Evolutionary conservation across 2,329 filamentous ascomycete species (phyloP), one percentile per base, ranked within the genome.

Genomic region (Cryphonectria nitschkei): DNA sequence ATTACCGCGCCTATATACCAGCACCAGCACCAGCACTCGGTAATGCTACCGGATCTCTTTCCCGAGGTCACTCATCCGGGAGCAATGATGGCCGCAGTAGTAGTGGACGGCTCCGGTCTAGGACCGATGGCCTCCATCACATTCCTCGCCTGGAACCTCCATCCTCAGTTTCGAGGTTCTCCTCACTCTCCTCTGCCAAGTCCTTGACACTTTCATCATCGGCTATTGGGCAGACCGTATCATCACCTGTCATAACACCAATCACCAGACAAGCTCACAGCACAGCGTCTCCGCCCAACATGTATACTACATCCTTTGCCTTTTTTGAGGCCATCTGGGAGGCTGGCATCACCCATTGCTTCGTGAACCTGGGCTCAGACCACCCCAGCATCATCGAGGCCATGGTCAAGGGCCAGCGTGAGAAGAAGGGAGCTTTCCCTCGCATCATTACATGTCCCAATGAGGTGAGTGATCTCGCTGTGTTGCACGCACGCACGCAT

Each of bases 261-360:
- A 8, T 43, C 29, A 16, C 2, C 37, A 70, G 71, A 50, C 11
- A 50, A 3, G 34, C 67, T 9, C 68, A 70, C 62, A 62, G 43
- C 14, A 56, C 71, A 32, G 56, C 65, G 16, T 66, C 71, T 29
- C 69, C 65, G 65, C 71, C 76, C 72, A 79, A 80, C 29, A 85
- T 85, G 83, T 92, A 95, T 78, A 95, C 93, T 11, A 89, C 93
- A 16, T 93, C 92, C 0, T 93, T 90, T 76, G 93, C 92, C 79
- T 94, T 95, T 80, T 94, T 95, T 74, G 93, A 95, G 83, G 91
- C 92, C 43, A 82, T 95, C 65, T 93, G 90, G 90, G 91, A 93
- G 79, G 87, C 87, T 58, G 88, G 88, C 26, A 83, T 90, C 58
- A 85, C 85, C 50, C 85, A 90, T 77, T 86, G 86, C 80, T 85